phyloP scores from a whole-genome alignment of 1,284 basidiomycete species.

The Trametes polyzona region DNA sequence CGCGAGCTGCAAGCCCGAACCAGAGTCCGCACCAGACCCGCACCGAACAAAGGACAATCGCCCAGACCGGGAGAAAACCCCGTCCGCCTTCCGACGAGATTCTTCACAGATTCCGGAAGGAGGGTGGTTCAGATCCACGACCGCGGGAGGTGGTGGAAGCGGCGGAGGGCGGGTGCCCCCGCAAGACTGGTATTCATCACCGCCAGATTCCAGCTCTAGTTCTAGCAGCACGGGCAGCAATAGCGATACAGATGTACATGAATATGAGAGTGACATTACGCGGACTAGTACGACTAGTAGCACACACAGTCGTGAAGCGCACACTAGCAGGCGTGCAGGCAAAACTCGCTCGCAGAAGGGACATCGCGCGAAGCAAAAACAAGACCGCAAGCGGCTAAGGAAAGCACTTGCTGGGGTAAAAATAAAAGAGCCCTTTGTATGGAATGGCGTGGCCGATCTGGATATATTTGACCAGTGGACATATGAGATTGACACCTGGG shows the following conservation, averaged over 20 bases:
- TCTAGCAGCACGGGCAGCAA: too few relatives aligned
- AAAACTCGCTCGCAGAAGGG: not conserved
- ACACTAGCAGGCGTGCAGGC: too few relatives aligned
- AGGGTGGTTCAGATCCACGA: not conserved
- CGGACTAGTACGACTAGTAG: not conserved
- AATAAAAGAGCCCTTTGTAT: constrained; percentile 11
- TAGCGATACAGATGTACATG: too few relatives aligned
- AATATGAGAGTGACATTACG: too few relatives aligned
- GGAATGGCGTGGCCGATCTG: constrained; percentile 18
- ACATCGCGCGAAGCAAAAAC: not conserved
- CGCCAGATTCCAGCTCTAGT: not conserved
- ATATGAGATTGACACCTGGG: constrained; percentile 24
- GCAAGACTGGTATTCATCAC: too few relatives aligned
- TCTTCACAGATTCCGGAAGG: constrained; percentile 1
- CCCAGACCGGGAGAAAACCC: too few relatives aligned
- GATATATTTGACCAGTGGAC: constrained; percentile 23
- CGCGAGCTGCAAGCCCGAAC: not conserved
- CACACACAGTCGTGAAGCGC: too few relatives aligned
- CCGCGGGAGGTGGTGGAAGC: not conserved
- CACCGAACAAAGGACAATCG: not conserved
- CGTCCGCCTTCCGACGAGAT: not conserved
- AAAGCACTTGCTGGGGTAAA: not conserved
- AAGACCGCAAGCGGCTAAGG: not conserved
- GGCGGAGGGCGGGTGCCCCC: not conserved
- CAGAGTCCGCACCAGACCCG: too few relatives aligned